Evolutionary conservation across 169 alveolate species (phyloP), one percentile per base, ranked within the genome.

Genomic region (Cryptosporidium parvum): DNA sequence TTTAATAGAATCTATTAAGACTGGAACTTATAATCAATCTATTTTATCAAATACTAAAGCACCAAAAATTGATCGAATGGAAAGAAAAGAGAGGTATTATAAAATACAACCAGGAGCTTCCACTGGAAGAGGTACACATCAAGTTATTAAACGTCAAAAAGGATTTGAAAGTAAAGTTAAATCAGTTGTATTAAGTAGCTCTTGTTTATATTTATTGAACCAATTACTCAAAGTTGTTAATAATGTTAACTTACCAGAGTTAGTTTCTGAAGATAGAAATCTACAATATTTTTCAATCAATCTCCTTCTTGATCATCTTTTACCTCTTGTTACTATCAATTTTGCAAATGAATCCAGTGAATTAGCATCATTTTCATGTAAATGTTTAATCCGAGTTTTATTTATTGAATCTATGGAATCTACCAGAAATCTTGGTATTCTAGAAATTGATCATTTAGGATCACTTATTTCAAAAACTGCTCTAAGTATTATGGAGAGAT

Each of bases 71-170:
- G 67, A 56, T 26, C 31, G 31, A 9, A 23, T 42, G 9, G 42
- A 39, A 23, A 73, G 65, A 73, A 80, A 62, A 21, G 89, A 80
- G 12, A 59, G 56, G 29, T 42, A 42, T 29, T 80, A 44, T 16
- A 61, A 45, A 37, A 18, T 80, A 37, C 89, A 80, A 42, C 89
- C 89, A 39, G 89, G 89, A 62, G 89, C 89, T 7, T 21, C 89
- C 10, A 42, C 48, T 21, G 89, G 89, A 80, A 59, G 89, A 62
- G 89, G 89, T 12, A 23, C 75, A 39, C 89, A 80, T 33, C 89
- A 80, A 14, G 75, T 80, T 1, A 61, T 80, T 59, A 80, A 80
- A n/a, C 80, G 29, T 6, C 65, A 80, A 21, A 80, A 42, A 48
- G 89, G 89, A 61, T 80, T 62, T 42, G 89, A 80, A 31, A 59